A percentile compares a stretch with the other conserved stretches of the same genome.
Conservation (phyloP, 768 basidiomycete species). For the Rhodotorula toruloides region DNA sequence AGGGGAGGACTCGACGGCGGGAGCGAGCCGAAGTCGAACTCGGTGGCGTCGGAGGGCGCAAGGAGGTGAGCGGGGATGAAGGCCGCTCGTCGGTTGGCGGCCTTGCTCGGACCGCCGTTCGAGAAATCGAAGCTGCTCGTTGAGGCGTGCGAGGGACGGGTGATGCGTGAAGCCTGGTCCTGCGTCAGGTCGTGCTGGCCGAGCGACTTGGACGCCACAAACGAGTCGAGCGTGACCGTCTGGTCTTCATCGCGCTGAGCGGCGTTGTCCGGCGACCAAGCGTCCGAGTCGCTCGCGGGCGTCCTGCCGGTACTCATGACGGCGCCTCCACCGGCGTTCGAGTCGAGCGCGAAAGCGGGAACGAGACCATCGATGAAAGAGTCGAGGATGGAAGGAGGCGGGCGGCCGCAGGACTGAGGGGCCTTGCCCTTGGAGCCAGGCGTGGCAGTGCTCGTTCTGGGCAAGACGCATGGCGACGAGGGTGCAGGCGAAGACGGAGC, state of each 20-base stretch:
- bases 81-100: conserved; percentile 9
- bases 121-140: background rate
- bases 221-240: conserved; percentile 23
- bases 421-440: conserved; percentile 37
- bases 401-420: conserved; percentile 24
- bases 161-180: background rate
- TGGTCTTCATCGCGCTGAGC: background rate
- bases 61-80: conserved; percentile 21
- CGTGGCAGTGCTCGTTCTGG: conserved; percentile 32
- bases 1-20: conserved; percentile 33
- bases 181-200: no score
- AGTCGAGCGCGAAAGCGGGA: conserved; percentile 8
- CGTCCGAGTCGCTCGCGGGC: conserved; percentile 26
- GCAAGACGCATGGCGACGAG: conserved; percentile 35
- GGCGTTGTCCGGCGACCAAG: conserved; percentile 17
- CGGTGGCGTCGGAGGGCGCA: conserved; percentile 27
- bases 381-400: conserved; percentile 35
- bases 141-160: background rate
- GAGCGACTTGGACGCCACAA: background rate
- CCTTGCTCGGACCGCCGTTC: background rate
- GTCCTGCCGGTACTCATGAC: background rate
- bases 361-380: conserved; percentile 38
- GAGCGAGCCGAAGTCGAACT: conserved; percentile 29
- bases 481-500: conserved; percentile 29
- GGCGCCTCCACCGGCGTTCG: background rate